Evolutionary conservation across 2,329 filamentous ascomycete genomes (phyloP).

Genomic region (Microdochium trichocladiopsis): DNA sequence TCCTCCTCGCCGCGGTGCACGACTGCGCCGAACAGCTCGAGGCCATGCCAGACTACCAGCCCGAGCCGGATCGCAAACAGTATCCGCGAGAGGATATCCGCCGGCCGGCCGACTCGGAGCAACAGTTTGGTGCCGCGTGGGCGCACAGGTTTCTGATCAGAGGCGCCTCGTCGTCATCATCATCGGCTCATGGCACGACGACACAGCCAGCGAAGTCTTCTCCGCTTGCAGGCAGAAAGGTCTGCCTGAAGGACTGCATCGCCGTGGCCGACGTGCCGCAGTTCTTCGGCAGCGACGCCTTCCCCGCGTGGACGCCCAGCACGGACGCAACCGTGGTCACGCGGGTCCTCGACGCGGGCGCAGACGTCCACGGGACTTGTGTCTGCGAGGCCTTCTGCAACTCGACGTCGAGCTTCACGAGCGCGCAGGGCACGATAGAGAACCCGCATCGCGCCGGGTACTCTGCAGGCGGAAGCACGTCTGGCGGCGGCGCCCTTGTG

Average conservation of each 20-base stretch:
- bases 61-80: slow-evolving; percentile 26
- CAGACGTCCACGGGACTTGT: slow-evolving; percentile 39
- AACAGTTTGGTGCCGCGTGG: slow-evolving; percentile 41
- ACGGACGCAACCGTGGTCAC: slow-evolving; percentile 48
- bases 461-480: slow-evolving; percentile 40
- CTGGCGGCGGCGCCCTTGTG: slow-evolving; percentile 38
- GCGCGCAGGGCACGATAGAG: slow-evolving; percentile 35
- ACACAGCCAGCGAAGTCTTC: background rate
- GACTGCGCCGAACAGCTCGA: slow-evolving; percentile 39
- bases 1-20: slow-evolving; percentile 41
- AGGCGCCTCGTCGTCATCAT: slow-evolving; percentile 12
- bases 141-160: slow-evolving; percentile 40
- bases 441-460: slow-evolving; percentile 37
- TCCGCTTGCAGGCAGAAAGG: slow-evolving; percentile 31
- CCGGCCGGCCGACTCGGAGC: slow-evolving; percentile 28
- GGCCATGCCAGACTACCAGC: slow-evolving; percentile 38
- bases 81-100: slow-evolving; percentile 37
- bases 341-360: slow-evolving; percentile 41
- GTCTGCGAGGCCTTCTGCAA: slow-evolving; percentile 48
- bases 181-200: background rate
- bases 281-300: slow-evolving; percentile 43
- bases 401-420: slow-evolving; percentile 37
- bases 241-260: slow-evolving; percentile 48
- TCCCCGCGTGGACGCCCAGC: slow-evolving; percentile 38
- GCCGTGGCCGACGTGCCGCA: slow-evolving; percentile 46